Conservation (phyloP, 768 basidiomycete genomes). For the Hygrocybe coccinea region DNA sequence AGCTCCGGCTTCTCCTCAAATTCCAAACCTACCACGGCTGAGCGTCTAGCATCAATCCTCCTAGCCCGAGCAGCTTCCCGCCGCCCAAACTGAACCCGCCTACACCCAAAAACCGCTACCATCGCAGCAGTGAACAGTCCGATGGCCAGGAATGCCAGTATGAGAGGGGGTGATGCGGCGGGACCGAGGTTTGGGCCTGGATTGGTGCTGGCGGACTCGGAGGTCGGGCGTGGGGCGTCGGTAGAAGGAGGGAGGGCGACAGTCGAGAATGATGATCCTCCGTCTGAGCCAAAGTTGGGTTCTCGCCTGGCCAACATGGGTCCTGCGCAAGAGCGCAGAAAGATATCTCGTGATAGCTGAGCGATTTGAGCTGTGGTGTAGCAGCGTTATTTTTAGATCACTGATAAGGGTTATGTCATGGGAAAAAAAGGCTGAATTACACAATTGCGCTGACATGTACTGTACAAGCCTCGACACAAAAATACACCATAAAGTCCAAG, state of each 20-base stretch:
- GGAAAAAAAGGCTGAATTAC: no score
- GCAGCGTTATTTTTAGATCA: no score
- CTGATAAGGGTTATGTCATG: no score
- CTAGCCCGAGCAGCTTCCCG: constrained; percentile 1
- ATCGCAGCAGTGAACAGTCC: constrained; percentile 50
- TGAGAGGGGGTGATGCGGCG: constrained; percentile 46
- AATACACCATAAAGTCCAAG: no score
- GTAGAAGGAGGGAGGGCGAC: constrained; percentile 48
- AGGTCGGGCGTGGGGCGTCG: neutral
- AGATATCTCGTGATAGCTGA: neutral
- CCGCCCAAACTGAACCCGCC: constrained; percentile 28
- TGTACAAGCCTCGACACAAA: no score
- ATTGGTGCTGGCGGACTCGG: neutral
- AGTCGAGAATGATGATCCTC: constrained; percentile 59
- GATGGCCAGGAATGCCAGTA: constrained; percentile 57
- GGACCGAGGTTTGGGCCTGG: constrained; percentile 20
- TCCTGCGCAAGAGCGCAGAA: constrained; percentile 50
- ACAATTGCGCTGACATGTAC: no score
- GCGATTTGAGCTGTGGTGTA: no score
- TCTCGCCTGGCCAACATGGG: constrained; percentile 44
- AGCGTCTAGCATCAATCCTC: neutral
- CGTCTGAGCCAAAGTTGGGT: neutral
- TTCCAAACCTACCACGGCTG: neutral
- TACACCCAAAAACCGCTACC: constrained; percentile 44
- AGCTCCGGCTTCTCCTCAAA: constrained; percentile 36